Evolutionary conservation across 495 filamentous ascomycete genomes (phyloP).

Genomic region (Lentithecium fluviatile): DNA sequence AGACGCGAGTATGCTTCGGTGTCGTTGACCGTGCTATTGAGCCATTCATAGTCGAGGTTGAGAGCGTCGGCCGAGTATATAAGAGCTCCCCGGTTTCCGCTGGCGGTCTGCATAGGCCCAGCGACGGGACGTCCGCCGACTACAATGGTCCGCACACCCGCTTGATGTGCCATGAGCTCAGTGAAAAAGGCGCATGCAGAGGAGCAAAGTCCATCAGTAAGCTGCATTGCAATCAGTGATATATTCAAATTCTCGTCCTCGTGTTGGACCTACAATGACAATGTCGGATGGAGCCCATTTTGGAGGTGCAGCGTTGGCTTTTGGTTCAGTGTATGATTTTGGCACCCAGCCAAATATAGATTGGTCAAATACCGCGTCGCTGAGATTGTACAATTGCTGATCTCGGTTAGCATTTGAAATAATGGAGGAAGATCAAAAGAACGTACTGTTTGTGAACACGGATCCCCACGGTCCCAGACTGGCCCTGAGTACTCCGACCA

Average conservation of each 20-base stretch:
- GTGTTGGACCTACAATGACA: conserved; percentile 32
- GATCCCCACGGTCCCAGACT: conserved; percentile 45
- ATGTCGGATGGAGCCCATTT: conserved; percentile 53
- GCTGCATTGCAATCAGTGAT: too few relatives aligned
- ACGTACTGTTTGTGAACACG: too few relatives aligned
- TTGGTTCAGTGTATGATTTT: conserved; percentile 29
- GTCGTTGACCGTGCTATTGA: conserved; percentile 2
- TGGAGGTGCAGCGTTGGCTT: conserved; percentile 4
- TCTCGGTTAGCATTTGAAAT: too few relatives aligned
- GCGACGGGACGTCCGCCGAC: conserved; percentile 47
- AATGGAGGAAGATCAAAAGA: too few relatives aligned
- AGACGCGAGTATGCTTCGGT: conserved; percentile 5
- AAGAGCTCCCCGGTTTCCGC: conserved; percentile 21
- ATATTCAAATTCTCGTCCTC: too few relatives aligned
- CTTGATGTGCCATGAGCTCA: conserved; percentile 51
- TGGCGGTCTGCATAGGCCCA: conserved; percentile 28
- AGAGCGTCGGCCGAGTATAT: conserved; percentile 9
- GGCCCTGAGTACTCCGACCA: conserved; percentile 58
- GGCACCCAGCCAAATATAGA: conserved; percentile 41
- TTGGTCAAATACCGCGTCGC: conserved; percentile 47
- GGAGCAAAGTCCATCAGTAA: conserved; percentile 50
- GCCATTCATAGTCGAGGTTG: conserved; percentile 5
- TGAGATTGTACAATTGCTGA: conserved; percentile 53
- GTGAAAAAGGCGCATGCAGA: conserved; percentile 53
- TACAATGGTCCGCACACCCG: conserved; percentile 49